Evolutionary conservation across 768 basidiomycete species (phyloP).

Genomic region (Amanita phalloides): DNA sequence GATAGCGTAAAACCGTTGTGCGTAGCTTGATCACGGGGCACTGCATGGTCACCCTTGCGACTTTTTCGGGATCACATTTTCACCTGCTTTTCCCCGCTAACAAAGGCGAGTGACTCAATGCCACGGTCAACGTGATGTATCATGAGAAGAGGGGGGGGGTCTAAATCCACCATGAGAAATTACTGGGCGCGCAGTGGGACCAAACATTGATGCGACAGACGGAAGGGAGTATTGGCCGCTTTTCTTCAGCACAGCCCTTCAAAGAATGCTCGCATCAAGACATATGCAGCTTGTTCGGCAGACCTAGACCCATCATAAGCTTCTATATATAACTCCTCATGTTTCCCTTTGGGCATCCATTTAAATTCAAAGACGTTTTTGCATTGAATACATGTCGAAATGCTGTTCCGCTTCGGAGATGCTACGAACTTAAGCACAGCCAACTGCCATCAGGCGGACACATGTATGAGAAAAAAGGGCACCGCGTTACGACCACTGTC

Average conservation of each 20-base stretch:
- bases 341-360: not conserved
- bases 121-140: not conserved
- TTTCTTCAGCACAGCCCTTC: not conserved
- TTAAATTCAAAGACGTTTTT: not conserved
- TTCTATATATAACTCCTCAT: not conserved
- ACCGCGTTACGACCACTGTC: not conserved
- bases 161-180: not conserved
- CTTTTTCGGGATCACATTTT: not conserved
- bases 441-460: not conserved
- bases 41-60: not conserved
- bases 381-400: not conserved
- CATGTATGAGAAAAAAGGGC: conserved; percentile 4
- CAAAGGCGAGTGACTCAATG: not conserved
- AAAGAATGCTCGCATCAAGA: not conserved
- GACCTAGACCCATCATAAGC: not conserved
- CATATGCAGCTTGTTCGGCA: not conserved
- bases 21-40: not conserved
- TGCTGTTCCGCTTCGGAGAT: not conserved
- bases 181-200: not conserved
- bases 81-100: not conserved
- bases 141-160: not conserved
- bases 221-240: not conserved
- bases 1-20: not conserved
- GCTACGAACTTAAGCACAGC: no score
- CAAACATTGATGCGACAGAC: not conserved